Base-by-base conservation (phyloP, 768 basidiomycete species). In the Wakefieldia striispora region DNA sequence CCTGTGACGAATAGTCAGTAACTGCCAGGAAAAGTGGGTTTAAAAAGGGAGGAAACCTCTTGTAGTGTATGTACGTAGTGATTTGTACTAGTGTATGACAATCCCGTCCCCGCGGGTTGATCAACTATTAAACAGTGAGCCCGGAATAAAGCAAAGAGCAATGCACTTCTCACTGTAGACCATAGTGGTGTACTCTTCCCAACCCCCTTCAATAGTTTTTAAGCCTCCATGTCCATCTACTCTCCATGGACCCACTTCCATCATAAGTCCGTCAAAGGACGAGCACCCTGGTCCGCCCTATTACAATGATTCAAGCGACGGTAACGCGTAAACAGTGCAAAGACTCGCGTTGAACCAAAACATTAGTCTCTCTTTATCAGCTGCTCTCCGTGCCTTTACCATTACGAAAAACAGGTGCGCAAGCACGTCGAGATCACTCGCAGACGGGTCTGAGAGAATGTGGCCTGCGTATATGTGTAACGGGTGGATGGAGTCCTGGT, bases 251-350 rank as follows among this genome's bases (percentile, higher is more conserved):
- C 95, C 95, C n/a, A 95, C 77, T 60, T 98, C 95, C 92, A 98
- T 95, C 86, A 98, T 88, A 16, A 94, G 77, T 3, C 95, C 95
- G 60, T 98, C 95, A 64, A 98, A 97, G 1, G 91, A 93, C 0
- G 94, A 97, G 67, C 97, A 98, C 24, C 97, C 97, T 17, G 95
- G 95, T 1, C 95, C 95, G 17, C 93, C 94, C 91, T 95, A 58
- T 39, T 11, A 36, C 14, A 26, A 43, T 11, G 16, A 23, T 34
- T 45, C 39, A 55, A 41, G 17, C 16, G 16, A 21, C 10, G 35
- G 31, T 26, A 36, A 51, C 3, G 16, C n/a, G 33, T 19, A 6
- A 24, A 4, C 6, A 6, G 10, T 20, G 17, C 21, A 35, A 16
- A 24, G 16, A 67, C 84, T 61, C 61, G 91, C 94, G 70, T 97